Percentiles rank a stretch among this genome's conserved stretches.
Evolutionary conservation across 805 yeast genomes (phyloP).

Genomic region (Sugiyamaella americana): DNA sequence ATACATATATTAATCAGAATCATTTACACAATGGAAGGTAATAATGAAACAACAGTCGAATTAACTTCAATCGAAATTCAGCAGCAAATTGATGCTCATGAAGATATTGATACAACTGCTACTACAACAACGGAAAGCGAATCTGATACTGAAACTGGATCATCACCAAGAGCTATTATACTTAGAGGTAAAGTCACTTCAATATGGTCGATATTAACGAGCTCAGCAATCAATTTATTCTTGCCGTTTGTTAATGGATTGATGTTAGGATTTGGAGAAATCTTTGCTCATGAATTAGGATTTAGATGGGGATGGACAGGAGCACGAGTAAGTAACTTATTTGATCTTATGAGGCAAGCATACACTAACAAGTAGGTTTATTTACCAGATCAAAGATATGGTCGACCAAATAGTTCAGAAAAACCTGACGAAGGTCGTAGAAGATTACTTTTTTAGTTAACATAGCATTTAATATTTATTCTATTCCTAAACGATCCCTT

Average conservation of each 20-base stretch:
- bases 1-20: too few species aligned
- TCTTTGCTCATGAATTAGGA: constrained; percentile 87
- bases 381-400: not conserved
- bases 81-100: too few species aligned
- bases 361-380: not conserved
- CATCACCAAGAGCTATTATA: not conserved
- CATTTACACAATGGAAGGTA: too few species aligned
- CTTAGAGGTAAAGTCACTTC: not conserved
- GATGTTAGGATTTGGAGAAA: constrained; percentile 95
- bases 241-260: constrained; percentile 88
- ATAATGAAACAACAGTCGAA: too few species aligned
- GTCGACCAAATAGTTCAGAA: not conserved
- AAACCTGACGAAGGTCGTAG: not conserved
- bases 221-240: constrained; percentile 56
- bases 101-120: not conserved
- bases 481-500: too few species aligned
- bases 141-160: not conserved
- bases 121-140: not conserved
- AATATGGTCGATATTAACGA: not conserved
- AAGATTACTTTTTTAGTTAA: not conserved
- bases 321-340: constrained; percentile 51
- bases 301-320: constrained; percentile 71
- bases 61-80: too few species aligned
- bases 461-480: not conserved
- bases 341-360: not conserved